A percentile compares a stretch with the other conserved stretches of the same genome.
phyloP scores from a whole-genome alignment of 2,329 filamentous ascomycete species.

The Neoascochyta sp. region DNA sequence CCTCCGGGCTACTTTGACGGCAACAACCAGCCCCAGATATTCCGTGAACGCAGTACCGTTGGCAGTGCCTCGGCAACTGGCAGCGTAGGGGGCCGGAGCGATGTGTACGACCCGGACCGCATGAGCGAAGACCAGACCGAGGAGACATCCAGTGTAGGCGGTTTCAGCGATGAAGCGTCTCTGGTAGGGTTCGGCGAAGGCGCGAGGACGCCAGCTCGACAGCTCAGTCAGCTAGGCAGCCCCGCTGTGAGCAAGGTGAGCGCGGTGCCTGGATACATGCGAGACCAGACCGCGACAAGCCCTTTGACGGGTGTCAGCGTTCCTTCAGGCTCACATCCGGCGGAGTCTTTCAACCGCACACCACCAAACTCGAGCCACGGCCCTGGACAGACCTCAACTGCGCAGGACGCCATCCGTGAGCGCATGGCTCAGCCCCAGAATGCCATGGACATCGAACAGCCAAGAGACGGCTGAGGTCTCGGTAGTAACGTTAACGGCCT shows the following conservation, averaged over 20 bases:
- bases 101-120: slow-evolving; percentile 61
- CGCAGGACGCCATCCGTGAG: slow-evolving; percentile 63
- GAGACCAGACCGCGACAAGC: slow-evolving; percentile 29
- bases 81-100: slow-evolving; percentile 65
- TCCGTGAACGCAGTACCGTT: slow-evolving; percentile 79
- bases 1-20: slow-evolving; percentile 72
- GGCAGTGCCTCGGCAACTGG: slow-evolving; percentile 86
- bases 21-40: slow-evolving; percentile 61
- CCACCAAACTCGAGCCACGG: slow-evolving; percentile 28
- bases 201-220: slow-evolving; percentile 55
- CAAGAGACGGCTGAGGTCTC: too few species aligned
- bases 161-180: slow-evolving; percentile 82
- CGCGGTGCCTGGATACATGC: slow-evolving; percentile 32
- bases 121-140: slow-evolving; percentile 65
- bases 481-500: too few species aligned
- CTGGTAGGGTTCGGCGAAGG: slow-evolving; percentile 92
- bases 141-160: slow-evolving; percentile 62
- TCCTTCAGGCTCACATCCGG: slow-evolving; percentile 28
- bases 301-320: slow-evolving; percentile 32
- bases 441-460: slow-evolving; percentile 16
- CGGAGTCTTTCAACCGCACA: slow-evolving; percentile 40
- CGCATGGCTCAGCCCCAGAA: slow-evolving; percentile 34
- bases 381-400: slow-evolving; percentile 49
- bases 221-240: slow-evolving; percentile 68
- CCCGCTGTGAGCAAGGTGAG: slow-evolving; percentile 60